Evolutionary conservation across 2,329 filamentous ascomycete species (phyloP).

Genomic region (Lasiodiplodia sp.): DNA sequence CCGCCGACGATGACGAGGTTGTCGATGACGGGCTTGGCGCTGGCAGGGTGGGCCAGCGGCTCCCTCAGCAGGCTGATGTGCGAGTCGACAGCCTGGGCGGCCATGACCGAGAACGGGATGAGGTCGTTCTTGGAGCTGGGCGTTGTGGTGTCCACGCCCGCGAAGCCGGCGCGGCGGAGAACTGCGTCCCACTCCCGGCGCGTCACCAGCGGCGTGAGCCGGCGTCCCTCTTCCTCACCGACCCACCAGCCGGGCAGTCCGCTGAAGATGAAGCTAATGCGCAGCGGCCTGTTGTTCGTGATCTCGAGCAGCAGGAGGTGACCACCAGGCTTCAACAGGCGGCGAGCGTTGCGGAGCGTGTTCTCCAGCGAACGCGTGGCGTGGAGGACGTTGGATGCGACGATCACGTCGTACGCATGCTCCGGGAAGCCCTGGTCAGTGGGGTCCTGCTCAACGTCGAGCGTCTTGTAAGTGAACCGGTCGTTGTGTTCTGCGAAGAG

Average conservation of each 20-base stretch:
- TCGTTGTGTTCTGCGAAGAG: constrained; percentile 9
- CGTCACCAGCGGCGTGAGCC: constrained; percentile 34
- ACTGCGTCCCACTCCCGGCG: constrained; percentile 3
- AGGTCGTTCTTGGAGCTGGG: background rate
- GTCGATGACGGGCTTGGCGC: background rate
- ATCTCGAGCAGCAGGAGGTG: constrained; percentile 45
- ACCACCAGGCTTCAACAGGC: constrained; percentile 9
- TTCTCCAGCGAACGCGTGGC: constrained; percentile 30
- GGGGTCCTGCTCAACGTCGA: constrained; percentile 11
- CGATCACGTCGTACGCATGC: constrained; percentile 34
- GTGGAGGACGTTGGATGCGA: constrained; percentile 35
- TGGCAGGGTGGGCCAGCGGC: constrained; percentile 21
- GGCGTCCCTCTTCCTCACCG: constrained; percentile 40
- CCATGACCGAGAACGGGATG: constrained; percentile 30
- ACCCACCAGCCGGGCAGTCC: constrained; percentile 48
- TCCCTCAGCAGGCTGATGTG: constrained; percentile 30
- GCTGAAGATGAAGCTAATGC: background rate
- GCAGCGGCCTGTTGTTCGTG: constrained; percentile 29
- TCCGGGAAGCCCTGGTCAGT: constrained; percentile 31
- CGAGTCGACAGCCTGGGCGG: constrained; percentile 34
- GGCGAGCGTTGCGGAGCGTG: constrained; percentile 26
- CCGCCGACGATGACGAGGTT: background rate
- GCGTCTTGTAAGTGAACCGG: constrained; percentile 29
- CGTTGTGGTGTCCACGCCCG: constrained; percentile 1
- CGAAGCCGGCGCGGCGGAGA: constrained; percentile 3